Evolutionary conservation across 164 flowering plant genomes (phyloP), one percentile per base, ranked within the genome.

Genomic region (Annona cherimola): DNA sequence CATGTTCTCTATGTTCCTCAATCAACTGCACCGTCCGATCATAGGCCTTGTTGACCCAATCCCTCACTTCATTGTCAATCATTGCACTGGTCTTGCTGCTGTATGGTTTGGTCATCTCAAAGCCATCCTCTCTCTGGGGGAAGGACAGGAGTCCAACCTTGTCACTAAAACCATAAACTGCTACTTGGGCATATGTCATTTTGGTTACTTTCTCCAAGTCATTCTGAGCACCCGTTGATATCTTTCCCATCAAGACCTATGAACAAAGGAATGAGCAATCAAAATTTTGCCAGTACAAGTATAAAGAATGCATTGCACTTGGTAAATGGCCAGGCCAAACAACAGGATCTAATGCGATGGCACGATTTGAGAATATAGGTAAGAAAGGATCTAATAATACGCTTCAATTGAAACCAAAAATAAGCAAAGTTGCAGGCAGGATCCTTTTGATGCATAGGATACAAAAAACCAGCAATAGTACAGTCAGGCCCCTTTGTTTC

Each of bases 221-320:
- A 73, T 94, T 89, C 78, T 92, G 97, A 0, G 99, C 97, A 72
- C 99, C 99, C 0, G 99, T 94, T 35, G 99, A 92, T 68, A 94
- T 90, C 77, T 83, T 92, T 39, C 97, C 99, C 69, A 94, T 42
- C 75, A 94, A 26, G 74, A 94, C 93, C 98, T 92, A 86, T 76
- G 79, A 11, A 46, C 66, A 45, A 63, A 11, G 39, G 69, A 16
- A 8, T 11, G 42, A 44, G 45, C 57, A 50, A 50, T 50, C 57
- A 50, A 50, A 11, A 50, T 50, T 50, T 9, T 11, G 57, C 9
- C 9, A 50, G 57, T 16, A 50, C 9, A 50, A 50, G 0, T 2
- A 50, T 3, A 50, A 2, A 9, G 9, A 12, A 50, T 50, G 57
- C 9, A 8, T 11, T 9, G 14, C 57, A 50, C 57, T 50, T 50